Conservation (phyloP, 441 rosid genomes). For the Daphne laureola region DNA sequence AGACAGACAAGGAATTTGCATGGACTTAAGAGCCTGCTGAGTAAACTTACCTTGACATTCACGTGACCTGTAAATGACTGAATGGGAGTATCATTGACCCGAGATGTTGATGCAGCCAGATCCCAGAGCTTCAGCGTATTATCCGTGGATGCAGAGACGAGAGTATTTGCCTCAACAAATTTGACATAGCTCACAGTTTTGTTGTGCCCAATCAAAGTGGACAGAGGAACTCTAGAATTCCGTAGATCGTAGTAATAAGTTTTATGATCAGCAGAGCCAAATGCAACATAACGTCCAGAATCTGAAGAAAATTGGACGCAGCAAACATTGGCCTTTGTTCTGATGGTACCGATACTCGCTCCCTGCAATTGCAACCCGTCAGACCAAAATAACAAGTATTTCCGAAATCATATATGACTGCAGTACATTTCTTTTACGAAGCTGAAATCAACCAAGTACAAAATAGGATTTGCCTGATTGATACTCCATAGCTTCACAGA, state of each 20-base stretch:
- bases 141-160: slow-evolving; percentile 92
- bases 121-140: slow-evolving; percentile 98
- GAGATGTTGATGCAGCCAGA: slow-evolving; percentile 65
- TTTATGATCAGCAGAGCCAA: slow-evolving; percentile 95
- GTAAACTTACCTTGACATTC: slow-evolving; percentile 65
- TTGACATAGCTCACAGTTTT: slow-evolving; percentile 95
- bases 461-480: slow-evolving; percentile 95
- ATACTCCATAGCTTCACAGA: slow-evolving; percentile 96
- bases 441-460: slow-evolving; percentile 78
- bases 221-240: slow-evolving; percentile 68
- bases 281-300: slow-evolving; percentile 72
- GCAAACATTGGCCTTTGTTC: slow-evolving; percentile 89
- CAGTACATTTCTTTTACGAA: slow-evolving; percentile 63
- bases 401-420: slow-evolving; percentile 35
- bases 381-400: slow-evolving; percentile 23
- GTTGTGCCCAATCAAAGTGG: slow-evolving; percentile 72
- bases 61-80: slow-evolving; percentile 82
- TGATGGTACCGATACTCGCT: slow-evolving; percentile 73
- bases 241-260: slow-evolving; percentile 95
- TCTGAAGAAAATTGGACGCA: slow-evolving; percentile 88
- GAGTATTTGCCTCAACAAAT: slow-evolving; percentile 63
- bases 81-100: slow-evolving; percentile 60
- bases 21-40: background rate
- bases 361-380: slow-evolving; percentile 66
- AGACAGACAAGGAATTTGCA: background rate